Evolutionary conservation across 495 filamentous ascomycete genomes (phyloP).

Genomic region (Penicillium parvum): DNA sequence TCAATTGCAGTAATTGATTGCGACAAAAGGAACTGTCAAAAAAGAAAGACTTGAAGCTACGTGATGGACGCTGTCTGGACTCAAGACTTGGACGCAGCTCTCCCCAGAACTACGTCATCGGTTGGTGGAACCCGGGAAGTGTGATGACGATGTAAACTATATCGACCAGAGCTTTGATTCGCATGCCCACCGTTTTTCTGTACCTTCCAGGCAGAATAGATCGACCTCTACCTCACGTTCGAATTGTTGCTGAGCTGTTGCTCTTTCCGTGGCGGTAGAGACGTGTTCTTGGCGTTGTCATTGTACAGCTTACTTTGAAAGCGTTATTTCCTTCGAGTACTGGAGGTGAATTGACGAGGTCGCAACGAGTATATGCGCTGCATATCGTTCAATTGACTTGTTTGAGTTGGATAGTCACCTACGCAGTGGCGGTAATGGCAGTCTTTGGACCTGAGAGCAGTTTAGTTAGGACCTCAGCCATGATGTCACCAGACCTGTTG

Average conservation of each 20-base stretch:
- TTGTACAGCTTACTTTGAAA: too few relatives aligned
- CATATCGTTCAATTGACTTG: too few relatives aligned
- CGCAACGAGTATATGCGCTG: too few relatives aligned
- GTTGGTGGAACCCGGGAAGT: conserved; percentile 15
- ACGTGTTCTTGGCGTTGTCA: conserved; percentile 6
- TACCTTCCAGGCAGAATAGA: background rate
- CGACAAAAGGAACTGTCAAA: background rate
- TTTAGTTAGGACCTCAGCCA: background rate
- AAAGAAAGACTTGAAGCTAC: too few relatives aligned
- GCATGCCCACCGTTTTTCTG: conserved; percentile 10
- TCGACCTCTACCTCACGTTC: conserved; percentile 8
- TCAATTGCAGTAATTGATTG: conserved; percentile 2
- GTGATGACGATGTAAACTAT: conserved; percentile 18
- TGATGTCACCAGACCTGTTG: conserved; percentile 11
- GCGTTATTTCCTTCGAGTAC: too few relatives aligned
- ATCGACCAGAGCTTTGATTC: too few relatives aligned
- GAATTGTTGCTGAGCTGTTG: conserved; percentile 5
- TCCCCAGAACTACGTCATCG: conserved; percentile 24
- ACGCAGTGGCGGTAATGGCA: too few relatives aligned
- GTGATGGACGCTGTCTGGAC: background rate
- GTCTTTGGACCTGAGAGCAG: too few relatives aligned
- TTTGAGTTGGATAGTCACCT: too few relatives aligned
- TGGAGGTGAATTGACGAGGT: too few relatives aligned
- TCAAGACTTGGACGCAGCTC: conserved; percentile 1
- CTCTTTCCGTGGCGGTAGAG: conserved; percentile 1